Evolutionary conservation across 345 rosid species (phyloP), one percentile per base, ranked within the genome.

Genomic region (Luvunga scandens): DNA sequence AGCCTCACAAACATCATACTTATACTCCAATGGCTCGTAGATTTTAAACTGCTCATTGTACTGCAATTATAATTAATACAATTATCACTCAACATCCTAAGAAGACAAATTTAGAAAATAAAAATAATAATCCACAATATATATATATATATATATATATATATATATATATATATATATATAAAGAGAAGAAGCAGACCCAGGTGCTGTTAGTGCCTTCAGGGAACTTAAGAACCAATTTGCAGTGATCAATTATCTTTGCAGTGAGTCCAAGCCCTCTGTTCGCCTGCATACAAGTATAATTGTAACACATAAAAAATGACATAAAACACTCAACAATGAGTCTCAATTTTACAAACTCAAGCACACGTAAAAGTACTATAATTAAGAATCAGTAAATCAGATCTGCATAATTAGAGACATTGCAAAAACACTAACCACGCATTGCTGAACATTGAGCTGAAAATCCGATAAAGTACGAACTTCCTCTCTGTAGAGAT

Each of bases 121-220:
- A 38, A 8, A 38, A 39, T 9, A 76, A 30, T 22, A 28, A 24
- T 45, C 57, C 5, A 53, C 57, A 5, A 53, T n/a, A 53, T 2
- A 18, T 53, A 34, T 28, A 73, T 69, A 73, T 69, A 64, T 27
- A 70, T 56, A 69, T 2, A 18, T 53, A 34, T 28, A 73, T 69
- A 73, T 69, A 64, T 27, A 70, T 56, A 69, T n/a, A 53, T 2
- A 18, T 53, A 34, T 28, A 73, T 69, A 73, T 69, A 64, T 27
- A 70, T 56, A 69, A 69, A 62, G 65, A 80, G 73, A 27, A 34
- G 75, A 75, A 78, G 69, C 85, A 69, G 55, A 96, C 98, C 99
- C 98, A 94, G 71, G 97, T 90, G 86, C 99, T 96, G 84, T 96
- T 94, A 63, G 97, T 96, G 87, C 97, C 97, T 77, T 84, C 68